A percentile compares a stretch with the other conserved stretches of the same genome.
Evolutionary conservation across 2,329 filamentous ascomycete genomes (phyloP).

Genomic region (Diplodia scrobiculata): DNA sequence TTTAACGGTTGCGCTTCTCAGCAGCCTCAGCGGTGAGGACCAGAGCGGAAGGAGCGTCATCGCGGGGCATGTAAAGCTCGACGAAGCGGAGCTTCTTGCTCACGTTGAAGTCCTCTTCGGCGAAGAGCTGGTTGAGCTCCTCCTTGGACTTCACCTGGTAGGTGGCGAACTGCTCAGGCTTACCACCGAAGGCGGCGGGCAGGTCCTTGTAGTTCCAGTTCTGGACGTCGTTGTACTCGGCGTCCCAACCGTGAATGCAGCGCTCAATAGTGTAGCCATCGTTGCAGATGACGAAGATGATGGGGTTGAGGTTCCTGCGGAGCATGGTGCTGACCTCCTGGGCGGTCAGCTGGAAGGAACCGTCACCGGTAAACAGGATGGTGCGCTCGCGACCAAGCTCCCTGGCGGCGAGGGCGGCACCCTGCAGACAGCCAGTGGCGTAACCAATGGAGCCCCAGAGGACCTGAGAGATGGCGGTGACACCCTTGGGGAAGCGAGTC

Average conservation of each 20-base stretch:
- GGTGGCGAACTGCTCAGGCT: conserved; percentile 60
- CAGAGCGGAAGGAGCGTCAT: conserved; percentile 73
- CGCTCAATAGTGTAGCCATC: conserved; percentile 89
- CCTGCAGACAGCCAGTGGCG: conserved; percentile 63
- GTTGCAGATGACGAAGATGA: conserved; percentile 85
- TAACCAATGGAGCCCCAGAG: conserved; percentile 71
- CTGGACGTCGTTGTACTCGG: conserved; percentile 77
- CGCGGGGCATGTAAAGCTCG: conserved; percentile 76
- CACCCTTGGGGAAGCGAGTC: conserved; percentile 73
- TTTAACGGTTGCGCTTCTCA: conserved; percentile 64
- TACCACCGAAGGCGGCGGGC: conserved; percentile 67
- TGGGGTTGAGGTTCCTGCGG: conserved; percentile 70
- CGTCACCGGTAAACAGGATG: conserved; percentile 86
- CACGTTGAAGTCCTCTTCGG: conserved; percentile 62
- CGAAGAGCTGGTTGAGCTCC: conserved; percentile 67
- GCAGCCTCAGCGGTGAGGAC: conserved; percentile 70
- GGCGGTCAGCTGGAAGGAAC: conserved; percentile 79
- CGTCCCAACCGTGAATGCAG: conserved; percentile 81
- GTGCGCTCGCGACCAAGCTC: conserved; percentile 66
- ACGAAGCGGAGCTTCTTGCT: conserved; percentile 66
- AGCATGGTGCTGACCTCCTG: conserved; percentile 87
- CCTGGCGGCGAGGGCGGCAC: conserved; percentile 72
- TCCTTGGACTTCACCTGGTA: conserved; percentile 69
- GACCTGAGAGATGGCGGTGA: conserved; percentile 78
- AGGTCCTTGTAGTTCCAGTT: conserved; percentile 73